A percentile compares a stretch with the other conserved stretches of the same genome.
Evolutionary conservation across 73 alveolate species (phyloP).

Genomic region (Loxodes magnus): DNA sequence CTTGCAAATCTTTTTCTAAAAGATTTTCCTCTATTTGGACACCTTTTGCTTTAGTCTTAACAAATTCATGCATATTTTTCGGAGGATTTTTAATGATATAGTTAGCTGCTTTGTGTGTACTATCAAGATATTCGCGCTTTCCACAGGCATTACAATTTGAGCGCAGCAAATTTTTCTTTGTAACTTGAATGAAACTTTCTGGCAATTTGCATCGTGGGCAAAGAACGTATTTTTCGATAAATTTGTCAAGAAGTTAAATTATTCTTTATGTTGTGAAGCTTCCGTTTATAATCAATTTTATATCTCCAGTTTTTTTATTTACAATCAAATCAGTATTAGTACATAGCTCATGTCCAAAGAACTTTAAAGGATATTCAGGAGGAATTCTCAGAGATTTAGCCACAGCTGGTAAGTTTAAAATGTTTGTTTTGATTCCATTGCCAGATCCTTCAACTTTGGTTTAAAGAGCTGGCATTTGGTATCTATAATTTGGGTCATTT

Average conservation of each 20-base stretch:
- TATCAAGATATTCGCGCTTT: constrained; percentile 44
- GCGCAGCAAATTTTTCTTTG: constrained; percentile 30
- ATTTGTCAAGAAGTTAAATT: constrained; percentile 46
- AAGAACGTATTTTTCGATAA: constrained; percentile 64
- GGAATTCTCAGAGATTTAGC: constrained; percentile 70
- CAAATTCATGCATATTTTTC: constrained; percentile 9
- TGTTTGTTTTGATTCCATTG: constrained; percentile 73
- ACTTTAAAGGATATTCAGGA: constrained; percentile 50
- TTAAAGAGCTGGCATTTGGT: constrained; percentile 73
- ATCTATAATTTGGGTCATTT: constrained; percentile 70
- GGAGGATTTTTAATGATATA: constrained; percentile 48
- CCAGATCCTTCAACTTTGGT: constrained; percentile 70
- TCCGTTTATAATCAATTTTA: constrained; percentile 37
- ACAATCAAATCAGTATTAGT: constrained; percentile 24
- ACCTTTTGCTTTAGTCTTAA: constrained; percentile 32
- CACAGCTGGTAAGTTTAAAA: constrained; percentile 62
- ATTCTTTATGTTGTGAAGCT: constrained; percentile 43
- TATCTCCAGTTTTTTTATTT: constrained; percentile 25
- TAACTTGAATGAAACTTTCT: constrained; percentile 44
- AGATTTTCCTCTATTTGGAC: constrained; percentile 11
- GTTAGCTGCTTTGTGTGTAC: constrained; percentile 47
- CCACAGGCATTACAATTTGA: constrained; percentile 78
- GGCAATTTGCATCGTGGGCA: constrained; percentile 73
- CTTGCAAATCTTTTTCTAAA: not conserved
- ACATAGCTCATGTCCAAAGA: constrained; percentile 37